Conservation (phyloP, 768 basidiomycete genomes). For the Neoboletus magnificus region DNA sequence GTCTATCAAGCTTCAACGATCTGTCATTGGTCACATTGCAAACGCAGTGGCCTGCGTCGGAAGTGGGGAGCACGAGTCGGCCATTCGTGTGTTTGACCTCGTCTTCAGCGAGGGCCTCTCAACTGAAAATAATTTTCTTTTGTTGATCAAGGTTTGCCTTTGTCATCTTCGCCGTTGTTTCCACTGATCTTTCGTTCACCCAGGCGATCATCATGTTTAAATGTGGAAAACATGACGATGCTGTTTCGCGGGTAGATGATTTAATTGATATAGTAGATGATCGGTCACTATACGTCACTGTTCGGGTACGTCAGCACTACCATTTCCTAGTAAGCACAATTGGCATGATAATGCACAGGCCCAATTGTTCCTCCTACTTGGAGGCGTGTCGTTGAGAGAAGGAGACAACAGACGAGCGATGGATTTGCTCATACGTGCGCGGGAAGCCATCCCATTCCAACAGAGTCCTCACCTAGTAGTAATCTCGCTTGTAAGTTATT, state of each 20-base stretch:
- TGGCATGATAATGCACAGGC: not conserved
- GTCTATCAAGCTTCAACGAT: conserved; percentile 4
- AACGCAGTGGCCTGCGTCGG: not conserved
- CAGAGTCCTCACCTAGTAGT: not conserved
- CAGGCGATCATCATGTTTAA: conserved; percentile 8
- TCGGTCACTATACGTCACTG: not conserved
- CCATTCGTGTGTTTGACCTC: conserved; percentile 6
- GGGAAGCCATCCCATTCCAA: not conserved
- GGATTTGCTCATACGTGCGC: not conserved
- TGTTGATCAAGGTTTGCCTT: conserved; percentile 8
- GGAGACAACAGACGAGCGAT: not conserved
- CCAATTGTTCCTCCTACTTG: not conserved
- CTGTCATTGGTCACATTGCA: conserved; percentile 8
- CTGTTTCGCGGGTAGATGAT: conserved; percentile 5
- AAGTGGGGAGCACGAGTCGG: conserved; percentile 1
- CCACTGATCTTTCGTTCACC: not conserved
- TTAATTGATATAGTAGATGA: not conserved
- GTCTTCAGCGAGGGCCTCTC: not conserved
- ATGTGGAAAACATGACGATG: conserved; percentile 1
- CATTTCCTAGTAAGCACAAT: no score
- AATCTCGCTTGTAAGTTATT: conserved; percentile 4
- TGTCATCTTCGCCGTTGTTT: not conserved
- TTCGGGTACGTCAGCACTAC: not conserved
- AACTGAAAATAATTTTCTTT: conserved; percentile 4
- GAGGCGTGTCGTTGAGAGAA: not conserved